These are phyloP conservation scores for Pisolithus thermaeus DNA, from an alignment of 1,284 basidiomycete species.

Conservation along the genomic window DNA sequence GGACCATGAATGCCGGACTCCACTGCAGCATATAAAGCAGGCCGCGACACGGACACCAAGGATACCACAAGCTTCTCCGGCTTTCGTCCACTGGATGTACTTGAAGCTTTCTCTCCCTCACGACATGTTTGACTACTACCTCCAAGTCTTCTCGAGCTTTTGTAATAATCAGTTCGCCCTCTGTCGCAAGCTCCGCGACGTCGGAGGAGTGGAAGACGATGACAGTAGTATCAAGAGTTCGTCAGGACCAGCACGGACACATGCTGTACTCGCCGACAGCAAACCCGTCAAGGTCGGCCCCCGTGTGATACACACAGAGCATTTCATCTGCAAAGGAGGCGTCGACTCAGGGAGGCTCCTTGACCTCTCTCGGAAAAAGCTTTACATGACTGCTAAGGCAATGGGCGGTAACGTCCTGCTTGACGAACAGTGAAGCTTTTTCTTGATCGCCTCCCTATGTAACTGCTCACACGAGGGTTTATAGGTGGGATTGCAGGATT, in stretches of 20 bases:
- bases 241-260: conserved; percentile 31
- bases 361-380: conserved; percentile 27
- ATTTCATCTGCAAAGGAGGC: conserved; percentile 31
- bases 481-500: conserved; percentile 33
- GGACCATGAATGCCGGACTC: conserved; percentile 14
- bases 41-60: conserved; percentile 2
- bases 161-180: conserved; percentile 17
- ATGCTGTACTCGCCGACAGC: conserved; percentile 17
- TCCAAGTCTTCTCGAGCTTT: conserved; percentile 18
- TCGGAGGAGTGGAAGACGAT: conserved; percentile 14
- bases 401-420: conserved; percentile 33
- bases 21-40: conserved; percentile 20
- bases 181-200: conserved; percentile 18
- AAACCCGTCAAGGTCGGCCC: conserved; percentile 26
- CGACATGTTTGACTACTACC: conserved; percentile 24
- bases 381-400: conserved; percentile 26
- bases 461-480: conserved; percentile 13
- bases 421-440: conserved; percentile 28
- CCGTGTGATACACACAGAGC: conserved; percentile 30
- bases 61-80: conserved; percentile 6
- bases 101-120: conserved; percentile 19
- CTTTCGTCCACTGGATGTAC: conserved; percentile 19
- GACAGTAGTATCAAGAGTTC: conserved; percentile 27
- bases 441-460: conserved; percentile 14
- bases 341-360: conserved; percentile 31